Evolutionary conservation across 768 basidiomycete genomes (phyloP), one percentile per base, ranked within the genome.

Genomic region (Sistotremastrum niveocremeum): DNA sequence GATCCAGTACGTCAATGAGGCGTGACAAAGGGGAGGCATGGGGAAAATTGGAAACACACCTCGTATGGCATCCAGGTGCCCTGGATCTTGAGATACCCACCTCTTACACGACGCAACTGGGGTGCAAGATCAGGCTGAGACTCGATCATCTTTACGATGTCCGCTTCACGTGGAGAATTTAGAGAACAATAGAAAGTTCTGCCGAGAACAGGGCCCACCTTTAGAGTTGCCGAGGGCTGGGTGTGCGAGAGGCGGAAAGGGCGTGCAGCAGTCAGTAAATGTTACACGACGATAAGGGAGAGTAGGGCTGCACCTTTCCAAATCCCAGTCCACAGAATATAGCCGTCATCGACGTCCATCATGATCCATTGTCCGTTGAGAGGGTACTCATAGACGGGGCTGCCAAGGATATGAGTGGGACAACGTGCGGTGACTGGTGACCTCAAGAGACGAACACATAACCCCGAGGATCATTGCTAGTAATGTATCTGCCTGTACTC

Each of bases 1-100:
- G 35, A 46, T 20, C 48, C 50, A 55, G 52, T 46, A 37, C 35
- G 43, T 47, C 45, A 10, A 51, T 50, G 37, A 34, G 41, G 30
- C 42, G 42, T 37, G 11, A 20, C 5, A 37, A 45, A 50, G 35
- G 42, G 38, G 34, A 53, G 34, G 51, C 11, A 45, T 20, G 20
- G 20, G 39, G 34, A 33, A 10, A 44, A 43, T 9, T 35, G 33
- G 33, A 37, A 37, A 59, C 72, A 50, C 53, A 83, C 82, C 70
- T 86, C 87, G 62, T 84, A 90, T 34, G 87, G 87, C 79, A 90
- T 84, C 88, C 88, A 91, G 20, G 88, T 89, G 33, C 88, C 88
- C 57, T 91, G 88, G 39, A 91, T 89, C 66, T 90, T 89, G 49
- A 91, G 74, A 65, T 86, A 87, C 43, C 86, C 84, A 47, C 85